These are phyloP conservation scores for Ophiostoma himal-ulmi DNA, from an alignment of 2,329 filamentous ascomycete genomes.

Conservation along the genomic window DNA sequence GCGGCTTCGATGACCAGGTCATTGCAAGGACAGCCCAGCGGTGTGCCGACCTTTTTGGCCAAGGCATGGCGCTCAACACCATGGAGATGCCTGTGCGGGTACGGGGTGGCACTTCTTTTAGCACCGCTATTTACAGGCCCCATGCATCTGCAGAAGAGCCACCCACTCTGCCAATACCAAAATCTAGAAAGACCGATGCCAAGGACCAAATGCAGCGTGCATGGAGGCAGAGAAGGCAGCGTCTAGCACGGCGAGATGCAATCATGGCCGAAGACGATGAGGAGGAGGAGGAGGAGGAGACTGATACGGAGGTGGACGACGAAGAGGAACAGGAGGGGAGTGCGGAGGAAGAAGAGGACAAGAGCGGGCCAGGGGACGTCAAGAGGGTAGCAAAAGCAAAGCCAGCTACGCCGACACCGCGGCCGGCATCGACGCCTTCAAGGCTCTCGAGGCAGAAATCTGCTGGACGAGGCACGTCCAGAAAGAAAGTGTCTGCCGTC, in stretches of 20 bases:
- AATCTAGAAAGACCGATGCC: neutral
- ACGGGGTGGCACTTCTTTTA: neutral
- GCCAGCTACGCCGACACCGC: neutral
- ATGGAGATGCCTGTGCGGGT: conserved; percentile 34
- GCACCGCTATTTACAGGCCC: neutral
- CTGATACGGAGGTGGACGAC: neutral
- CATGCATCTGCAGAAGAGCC: neutral
- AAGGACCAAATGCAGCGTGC: neutral
- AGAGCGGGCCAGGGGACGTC: neutral
- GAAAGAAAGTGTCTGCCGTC: neutral
- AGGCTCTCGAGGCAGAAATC: neutral
- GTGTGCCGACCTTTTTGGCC: conserved; percentile 68
- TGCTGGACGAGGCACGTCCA: neutral
- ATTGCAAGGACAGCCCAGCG: conserved; percentile 65
- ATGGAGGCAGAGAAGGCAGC: conserved; percentile 10
- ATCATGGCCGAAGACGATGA: neutral
- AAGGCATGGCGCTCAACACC: conserved; percentile 60
- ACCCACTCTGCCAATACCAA: neutral
- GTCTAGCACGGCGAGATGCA: neutral
- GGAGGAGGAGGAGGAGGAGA: neutral
- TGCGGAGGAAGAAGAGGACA: neutral
- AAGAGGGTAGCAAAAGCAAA: neutral
- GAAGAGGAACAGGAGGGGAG: neutral
- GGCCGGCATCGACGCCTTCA: neutral
- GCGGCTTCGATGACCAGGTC: conserved; percentile 60